Base-by-base conservation (phyloP, 192 early-diverging fungal genomes). In the Dispira simplex region DNA sequence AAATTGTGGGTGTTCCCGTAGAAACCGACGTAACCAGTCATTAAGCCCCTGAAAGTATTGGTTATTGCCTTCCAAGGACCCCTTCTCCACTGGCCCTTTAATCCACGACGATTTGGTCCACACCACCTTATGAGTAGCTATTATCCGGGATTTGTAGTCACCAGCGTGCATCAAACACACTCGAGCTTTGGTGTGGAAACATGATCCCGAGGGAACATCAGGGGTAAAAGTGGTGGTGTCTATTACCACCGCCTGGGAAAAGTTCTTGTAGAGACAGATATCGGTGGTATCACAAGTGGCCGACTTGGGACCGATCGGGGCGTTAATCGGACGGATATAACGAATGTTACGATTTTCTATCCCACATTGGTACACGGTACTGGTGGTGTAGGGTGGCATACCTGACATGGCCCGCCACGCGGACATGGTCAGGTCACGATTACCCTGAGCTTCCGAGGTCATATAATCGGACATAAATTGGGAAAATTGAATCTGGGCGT, bases 91-190 rank as follows among this genome's bases (percentile, higher is more conserved):
- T 1, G 73, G 66, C 13, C 63, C 68, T 51, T 75, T 74, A 59
- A 79, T 67, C 77, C 77, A 79, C 44, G 75, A 75, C 27, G 64
- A 71, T 63, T 75, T 75, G 18, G 64, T 63, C 77, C 77, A 79
- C 64, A 75, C 75, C 9, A 79, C 52, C 54, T 79, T 71, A 55
- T 77, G 74, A 32, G 77, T 70, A 64, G 73, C 72, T 11, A 56
- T 49, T 63, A 74, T 70, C 12, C 53, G 54, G 26, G 64, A 56
- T 18, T 49, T 20, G 27, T 68, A 72, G 63, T 69, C 56, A 0
- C 63, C 55, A 0, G 77, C 63, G 71, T 73, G 72, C 46, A 71
- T 70, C 23, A 79, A 43, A 47, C 78, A 79, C 46, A 72, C 71
- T 5, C 75, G 66, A 65, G 76, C 70, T 55, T 79, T 75, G 21